Evolutionary conservation across 2,329 filamentous ascomycete genomes (phyloP).

Genomic region (Nemania sp.): DNA sequence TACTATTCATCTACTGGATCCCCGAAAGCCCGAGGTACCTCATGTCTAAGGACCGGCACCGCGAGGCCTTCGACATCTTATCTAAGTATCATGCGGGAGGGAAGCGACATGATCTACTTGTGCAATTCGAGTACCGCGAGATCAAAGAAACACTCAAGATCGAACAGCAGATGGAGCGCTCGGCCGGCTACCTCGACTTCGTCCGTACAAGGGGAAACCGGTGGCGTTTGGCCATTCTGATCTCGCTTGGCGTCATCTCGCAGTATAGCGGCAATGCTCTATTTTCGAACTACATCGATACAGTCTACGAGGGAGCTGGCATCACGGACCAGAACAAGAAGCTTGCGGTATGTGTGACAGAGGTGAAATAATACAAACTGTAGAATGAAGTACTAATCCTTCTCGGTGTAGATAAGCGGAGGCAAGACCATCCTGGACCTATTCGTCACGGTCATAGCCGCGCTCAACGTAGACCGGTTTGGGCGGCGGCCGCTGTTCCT

Average conservation of each 20-base stretch:
- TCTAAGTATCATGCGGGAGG: conserved; percentile 67
- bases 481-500: conserved; percentile 60
- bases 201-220: conserved; percentile 65
- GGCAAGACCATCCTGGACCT: conserved; percentile 64
- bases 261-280: conserved; percentile 71
- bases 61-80: conserved; percentile 64
- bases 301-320: conserved; percentile 63
- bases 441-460: conserved; percentile 58
- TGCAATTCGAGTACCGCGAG: conserved; percentile 68
- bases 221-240: conserved; percentile 63
- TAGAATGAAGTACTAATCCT: conserved; percentile 29
- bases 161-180: conserved; percentile 54
- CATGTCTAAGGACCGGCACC: conserved; percentile 63
- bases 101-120: conserved; percentile 59
- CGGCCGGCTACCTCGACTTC: conserved; percentile 62
- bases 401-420: conserved; percentile 45
- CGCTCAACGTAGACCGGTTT: conserved; percentile 51
- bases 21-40: conserved; percentile 70
- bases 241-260: conserved; percentile 67
- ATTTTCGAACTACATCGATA: conserved; percentile 68
- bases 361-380: neutral
- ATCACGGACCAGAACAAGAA: conserved; percentile 61
- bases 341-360: conserved; percentile 49
- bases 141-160: conserved; percentile 65
- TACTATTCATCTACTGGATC: conserved; percentile 68